Evolutionary conservation across 108 stramenopile genomes (phyloP).

Genomic region (Cyclostephanos tholiformis): DNA sequence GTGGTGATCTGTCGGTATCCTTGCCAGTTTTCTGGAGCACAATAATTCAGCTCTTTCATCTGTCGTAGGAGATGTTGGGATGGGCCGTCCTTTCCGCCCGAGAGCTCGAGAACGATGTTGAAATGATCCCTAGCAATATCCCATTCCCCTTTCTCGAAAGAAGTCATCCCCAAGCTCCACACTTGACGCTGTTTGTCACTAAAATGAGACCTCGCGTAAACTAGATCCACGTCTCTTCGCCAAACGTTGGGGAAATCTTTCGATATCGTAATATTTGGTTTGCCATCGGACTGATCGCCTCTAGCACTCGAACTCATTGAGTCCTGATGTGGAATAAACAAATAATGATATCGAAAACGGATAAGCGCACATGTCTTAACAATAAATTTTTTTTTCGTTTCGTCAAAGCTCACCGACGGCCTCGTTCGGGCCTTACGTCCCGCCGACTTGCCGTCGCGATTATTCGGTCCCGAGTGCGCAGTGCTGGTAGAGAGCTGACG

Average conservation of each 20-base stretch:
- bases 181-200: constrained; percentile 21
- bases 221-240: constrained; percentile 49
- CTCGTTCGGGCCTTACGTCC: not conserved
- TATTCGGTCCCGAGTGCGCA: constrained; percentile 2
- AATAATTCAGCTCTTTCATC: constrained; percentile 35
- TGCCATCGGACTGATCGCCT: constrained; percentile 36
- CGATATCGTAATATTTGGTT: constrained; percentile 39
- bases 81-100: constrained; percentile 52
- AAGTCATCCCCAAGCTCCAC: constrained; percentile 44
- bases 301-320: not conserved
- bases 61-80: constrained; percentile 27
- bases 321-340: not conserved
- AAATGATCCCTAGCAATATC: constrained; percentile 33
- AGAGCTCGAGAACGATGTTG: constrained; percentile 35
- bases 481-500: not conserved
- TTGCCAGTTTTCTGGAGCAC: constrained; percentile 39
- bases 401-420: constrained; percentile 3
- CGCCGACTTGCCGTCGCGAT: not conserved
- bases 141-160: constrained; percentile 48
- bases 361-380: not conserved
- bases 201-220: constrained; percentile 38
- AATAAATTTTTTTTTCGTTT: not conserved
- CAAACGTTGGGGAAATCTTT: constrained; percentile 43
- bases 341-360: not conserved
- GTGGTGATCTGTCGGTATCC: constrained; percentile 31